A percentile compares a stretch with the other conserved stretches of the same genome.
Evolutionary conservation across 805 yeast genomes (phyloP).

Genomic region (Kregervanrija fluxuum): DNA sequence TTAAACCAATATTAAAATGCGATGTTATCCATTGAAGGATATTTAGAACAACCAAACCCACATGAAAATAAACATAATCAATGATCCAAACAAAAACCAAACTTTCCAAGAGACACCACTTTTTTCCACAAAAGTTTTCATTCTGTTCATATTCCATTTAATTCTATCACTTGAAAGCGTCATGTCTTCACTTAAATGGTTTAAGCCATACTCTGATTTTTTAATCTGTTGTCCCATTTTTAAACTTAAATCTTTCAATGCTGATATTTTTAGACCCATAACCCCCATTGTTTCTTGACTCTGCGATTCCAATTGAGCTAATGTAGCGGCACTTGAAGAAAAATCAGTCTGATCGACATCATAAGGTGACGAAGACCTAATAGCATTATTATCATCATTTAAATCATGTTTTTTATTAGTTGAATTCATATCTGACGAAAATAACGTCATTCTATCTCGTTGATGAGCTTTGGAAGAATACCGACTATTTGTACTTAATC

Average conservation of each 20-base stretch:
- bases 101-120: slow-evolving; percentile 58
- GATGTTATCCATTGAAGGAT: not conserved
- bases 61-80: slow-evolving; percentile 39
- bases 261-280: slow-evolving; percentile 46
- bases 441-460: slow-evolving; percentile 6
- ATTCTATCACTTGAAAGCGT: slow-evolving; percentile 32
- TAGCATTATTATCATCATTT: no score
- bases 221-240: slow-evolving; percentile 61
- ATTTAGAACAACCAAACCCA: slow-evolving; percentile 30
- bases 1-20: no score
- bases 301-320: slow-evolving; percentile 61
- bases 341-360: slow-evolving; percentile 29
- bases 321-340: slow-evolving; percentile 37
- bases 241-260: slow-evolving; percentile 47
- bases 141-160: slow-evolving; percentile 44
- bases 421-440: slow-evolving; percentile 2
- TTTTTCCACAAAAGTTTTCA: slow-evolving; percentile 57
- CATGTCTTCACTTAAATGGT: slow-evolving; percentile 25
- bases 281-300: slow-evolving; percentile 50
- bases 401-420: no score
- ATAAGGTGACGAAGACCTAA: slow-evolving; percentile 22
- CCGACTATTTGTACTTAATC: not conserved
- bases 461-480: slow-evolving; percentile 8
- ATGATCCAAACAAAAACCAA: slow-evolving; percentile 45
- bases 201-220: slow-evolving; percentile 22